Evolutionary conservation across 2,329 filamentous ascomycete genomes (phyloP).

Genomic region (Trichocomaceae sp.): DNA sequence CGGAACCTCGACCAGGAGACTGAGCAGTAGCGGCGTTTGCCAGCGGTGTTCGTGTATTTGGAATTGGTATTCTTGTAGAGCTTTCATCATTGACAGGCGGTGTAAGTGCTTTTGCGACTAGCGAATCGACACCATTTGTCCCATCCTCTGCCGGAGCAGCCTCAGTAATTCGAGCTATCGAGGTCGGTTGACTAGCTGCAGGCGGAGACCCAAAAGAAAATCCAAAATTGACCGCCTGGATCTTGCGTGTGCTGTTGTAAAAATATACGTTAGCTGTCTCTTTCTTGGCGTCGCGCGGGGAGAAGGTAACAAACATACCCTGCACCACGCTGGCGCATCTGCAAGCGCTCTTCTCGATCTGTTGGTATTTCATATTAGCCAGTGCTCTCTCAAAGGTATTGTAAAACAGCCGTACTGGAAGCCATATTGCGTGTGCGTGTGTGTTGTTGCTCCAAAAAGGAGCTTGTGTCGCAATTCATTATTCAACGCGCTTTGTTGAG

Average conservation of each 20-base stretch:
- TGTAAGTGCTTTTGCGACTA: constrained; percentile 15
- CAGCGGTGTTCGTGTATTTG: constrained; percentile 15
- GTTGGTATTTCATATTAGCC: constrained; percentile 6
- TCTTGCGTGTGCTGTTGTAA: constrained; percentile 38
- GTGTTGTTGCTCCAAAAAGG: constrained; percentile 23
- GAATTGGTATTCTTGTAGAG: constrained; percentile 15
- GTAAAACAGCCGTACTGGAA: constrained; percentile 29
- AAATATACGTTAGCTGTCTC: constrained; percentile 5
- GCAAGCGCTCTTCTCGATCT: constrained; percentile 50
- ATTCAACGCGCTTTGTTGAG: constrained; percentile 4
- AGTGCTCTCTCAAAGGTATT: neutral
- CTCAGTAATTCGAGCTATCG: constrained; percentile 23
- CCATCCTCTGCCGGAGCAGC: constrained; percentile 15
- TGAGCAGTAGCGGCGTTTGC: constrained; percentile 12
- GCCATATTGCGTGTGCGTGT: constrained; percentile 23
- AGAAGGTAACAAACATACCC: constrained; percentile 38
- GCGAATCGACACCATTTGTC: constrained; percentile 17
- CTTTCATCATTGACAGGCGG: neutral
- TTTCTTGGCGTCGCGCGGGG: constrained; percentile 17
- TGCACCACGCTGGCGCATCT: constrained; percentile 53
- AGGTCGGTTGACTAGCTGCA: constrained; percentile 18
- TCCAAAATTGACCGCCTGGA: constrained; percentile 45
- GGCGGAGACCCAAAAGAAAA: constrained; percentile 41
- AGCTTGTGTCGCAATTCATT: constrained; percentile 23
- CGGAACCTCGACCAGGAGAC: constrained; percentile 26